Conservation (phyloP, 352 stramenopile genomes). For the Elongisporangium anandrum region DNA sequence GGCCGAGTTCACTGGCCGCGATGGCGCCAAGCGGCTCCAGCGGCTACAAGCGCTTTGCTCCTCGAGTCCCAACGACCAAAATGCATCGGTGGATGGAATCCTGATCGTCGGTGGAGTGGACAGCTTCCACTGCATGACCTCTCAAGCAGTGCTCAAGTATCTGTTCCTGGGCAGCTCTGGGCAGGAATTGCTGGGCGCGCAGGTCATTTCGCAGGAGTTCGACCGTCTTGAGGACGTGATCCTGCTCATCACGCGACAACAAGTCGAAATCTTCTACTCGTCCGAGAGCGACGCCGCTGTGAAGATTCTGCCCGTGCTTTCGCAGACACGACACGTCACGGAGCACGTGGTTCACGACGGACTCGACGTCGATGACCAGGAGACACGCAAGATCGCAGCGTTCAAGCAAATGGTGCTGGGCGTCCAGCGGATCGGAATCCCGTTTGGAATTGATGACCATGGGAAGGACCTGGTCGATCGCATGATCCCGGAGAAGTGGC, state of each 20-base stretch:
- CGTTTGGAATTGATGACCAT: slow-evolving; percentile 33
- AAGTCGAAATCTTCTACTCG: slow-evolving; percentile 57
- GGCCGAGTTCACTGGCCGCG: slow-evolving; percentile 46
- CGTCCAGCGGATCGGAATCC: slow-evolving; percentile 45
- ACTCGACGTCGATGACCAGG: slow-evolving; percentile 65
- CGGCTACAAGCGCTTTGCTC: slow-evolving; percentile 48
- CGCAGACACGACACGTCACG: slow-evolving; percentile 58
- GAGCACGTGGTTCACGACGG: slow-evolving; percentile 62
- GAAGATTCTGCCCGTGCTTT: slow-evolving; percentile 62
- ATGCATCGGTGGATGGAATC: slow-evolving; percentile 32
- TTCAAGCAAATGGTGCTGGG: slow-evolving; percentile 60
- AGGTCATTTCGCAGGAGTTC: slow-evolving; percentile 63
- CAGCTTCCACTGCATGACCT: slow-evolving; percentile 56
- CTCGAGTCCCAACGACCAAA: background rate
- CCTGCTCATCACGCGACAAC: slow-evolving; percentile 38
- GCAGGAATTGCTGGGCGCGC: slow-evolving; percentile 67
- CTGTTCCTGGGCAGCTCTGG: slow-evolving; percentile 65
- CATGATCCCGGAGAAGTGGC: slow-evolving; percentile 73
- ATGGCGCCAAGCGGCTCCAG: slow-evolving; percentile 52
- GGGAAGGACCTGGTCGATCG: slow-evolving; percentile 33
- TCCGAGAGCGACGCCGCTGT: slow-evolving; percentile 57
- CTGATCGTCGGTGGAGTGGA: slow-evolving; percentile 70
- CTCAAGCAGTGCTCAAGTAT: slow-evolving; percentile 69
- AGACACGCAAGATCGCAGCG: slow-evolving; percentile 56
- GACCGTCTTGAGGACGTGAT: slow-evolving; percentile 69